phyloP scores from a whole-genome alignment of 345 rosid genomes.

The Lepidium aucheri region DNA sequence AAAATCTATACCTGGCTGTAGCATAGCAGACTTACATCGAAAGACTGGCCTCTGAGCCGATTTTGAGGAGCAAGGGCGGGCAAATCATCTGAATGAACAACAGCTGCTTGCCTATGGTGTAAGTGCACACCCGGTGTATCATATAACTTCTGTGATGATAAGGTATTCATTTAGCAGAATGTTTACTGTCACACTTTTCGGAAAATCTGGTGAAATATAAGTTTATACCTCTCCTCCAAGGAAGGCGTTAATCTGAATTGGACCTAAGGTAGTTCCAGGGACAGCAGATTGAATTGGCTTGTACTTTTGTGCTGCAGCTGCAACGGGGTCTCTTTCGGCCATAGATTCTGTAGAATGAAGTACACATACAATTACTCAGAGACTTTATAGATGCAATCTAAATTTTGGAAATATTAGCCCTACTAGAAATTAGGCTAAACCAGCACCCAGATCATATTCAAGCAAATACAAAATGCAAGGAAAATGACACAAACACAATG shows the following conservation, averaged over 20 bases:
- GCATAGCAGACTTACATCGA: conserved; percentile 40
- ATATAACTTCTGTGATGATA: conserved; percentile 51
- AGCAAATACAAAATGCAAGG: not conserved
- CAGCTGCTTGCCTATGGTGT: conserved; percentile 95
- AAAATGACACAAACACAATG: not conserved
- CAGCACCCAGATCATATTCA: not conserved
- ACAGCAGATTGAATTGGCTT: conserved; percentile 96
- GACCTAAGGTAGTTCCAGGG: conserved; percentile 95
- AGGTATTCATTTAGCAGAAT: not conserved
- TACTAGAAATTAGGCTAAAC: not conserved
- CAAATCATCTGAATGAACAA: conserved; percentile 84
- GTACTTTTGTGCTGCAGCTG: conserved; percentile 82
- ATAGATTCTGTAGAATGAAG: conserved; percentile 43
- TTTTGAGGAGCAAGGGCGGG: conserved; percentile 89
- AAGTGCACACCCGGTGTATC: conserved; percentile 98
- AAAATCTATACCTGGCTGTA: not conserved
- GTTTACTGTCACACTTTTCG: not conserved
- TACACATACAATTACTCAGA: not conserved
- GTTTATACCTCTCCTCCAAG: conserved; percentile 80
- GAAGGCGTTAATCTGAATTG: conserved; percentile 88
- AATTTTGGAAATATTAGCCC: not conserved
- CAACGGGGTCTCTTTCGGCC: conserved; percentile 84
- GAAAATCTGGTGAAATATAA: conserved; percentile 3
- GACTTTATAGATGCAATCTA: not conserved
- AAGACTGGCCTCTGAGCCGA: conserved; percentile 70